Percentiles rank a stretch among this genome's conserved stretches.
phyloP scores from a whole-genome alignment of 129 eudicot species.

The Chrysanthemum makinoi region DNA sequence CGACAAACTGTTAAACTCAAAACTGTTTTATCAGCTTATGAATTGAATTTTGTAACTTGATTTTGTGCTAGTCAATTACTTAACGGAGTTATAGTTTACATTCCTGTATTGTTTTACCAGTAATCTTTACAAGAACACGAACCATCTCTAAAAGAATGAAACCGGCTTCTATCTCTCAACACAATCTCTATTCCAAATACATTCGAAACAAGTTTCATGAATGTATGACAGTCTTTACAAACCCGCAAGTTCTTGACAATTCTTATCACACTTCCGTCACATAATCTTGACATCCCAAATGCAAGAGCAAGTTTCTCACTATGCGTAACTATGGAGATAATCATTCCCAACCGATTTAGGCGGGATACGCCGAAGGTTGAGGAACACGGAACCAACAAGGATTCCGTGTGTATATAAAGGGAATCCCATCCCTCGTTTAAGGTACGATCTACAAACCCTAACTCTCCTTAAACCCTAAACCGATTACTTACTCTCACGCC shows the following conservation, averaged over 20 bases:
- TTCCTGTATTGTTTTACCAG: constrained; percentile 35
- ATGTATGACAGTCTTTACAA: constrained; percentile 54
- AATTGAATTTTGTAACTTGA: constrained; percentile 14
- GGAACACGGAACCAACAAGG: no score
- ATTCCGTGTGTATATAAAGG: no score
- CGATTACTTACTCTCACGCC: no score
- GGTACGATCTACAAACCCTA: no score
- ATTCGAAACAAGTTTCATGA: constrained; percentile 57
- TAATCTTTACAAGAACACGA: constrained; percentile 55
- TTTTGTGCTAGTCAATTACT: not conserved
- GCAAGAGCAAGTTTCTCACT: constrained; percentile 70
- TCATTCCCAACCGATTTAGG: no score
- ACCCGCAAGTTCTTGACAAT: constrained; percentile 52
- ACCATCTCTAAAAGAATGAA: constrained; percentile 44
- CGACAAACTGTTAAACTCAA: not conserved
- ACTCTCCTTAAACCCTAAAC: no score
- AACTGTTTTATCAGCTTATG: constrained; percentile 2
- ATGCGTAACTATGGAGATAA: constrained; percentile 38
- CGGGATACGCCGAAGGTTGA: no score
- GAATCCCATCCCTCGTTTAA: no score
- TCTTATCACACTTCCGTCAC: constrained; percentile 37
- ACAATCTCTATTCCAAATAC: constrained; percentile 40
- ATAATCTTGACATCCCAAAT: constrained; percentile 45
- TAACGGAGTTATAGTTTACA: not conserved
- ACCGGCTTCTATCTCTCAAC: constrained; percentile 58